Percentiles rank a stretch among this genome's conserved stretches.
These are phyloP conservation scores for Obba rivulosa DNA, from an alignment of 768 basidiomycete genomes.

Conservation along the genomic window DNA sequence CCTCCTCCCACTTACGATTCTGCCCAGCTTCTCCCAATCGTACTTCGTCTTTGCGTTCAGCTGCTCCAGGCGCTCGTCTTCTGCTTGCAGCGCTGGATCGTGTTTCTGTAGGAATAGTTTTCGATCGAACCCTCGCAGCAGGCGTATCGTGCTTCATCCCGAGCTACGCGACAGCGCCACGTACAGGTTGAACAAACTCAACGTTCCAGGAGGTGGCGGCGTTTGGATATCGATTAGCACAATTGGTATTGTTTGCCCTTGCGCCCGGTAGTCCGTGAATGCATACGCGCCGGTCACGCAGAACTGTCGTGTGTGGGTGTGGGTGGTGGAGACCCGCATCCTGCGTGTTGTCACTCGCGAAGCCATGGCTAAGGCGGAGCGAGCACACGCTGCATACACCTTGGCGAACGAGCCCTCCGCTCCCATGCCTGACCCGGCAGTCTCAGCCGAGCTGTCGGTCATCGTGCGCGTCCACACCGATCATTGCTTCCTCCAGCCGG, in stretches of 20 bases:
- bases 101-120: conserved; percentile 24
- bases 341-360: too few relatives aligned
- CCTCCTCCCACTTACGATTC: background rate
- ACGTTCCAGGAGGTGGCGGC: conserved; percentile 24
- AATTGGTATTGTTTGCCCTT: conserved; percentile 36
- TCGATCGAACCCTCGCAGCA: conserved; percentile 26
- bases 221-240: conserved; percentile 34
- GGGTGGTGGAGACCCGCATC: too few relatives aligned
- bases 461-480: too few relatives aligned
- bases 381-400: too few relatives aligned
- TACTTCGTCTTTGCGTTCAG: conserved; percentile 7
- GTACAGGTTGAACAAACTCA: conserved; percentile 35
- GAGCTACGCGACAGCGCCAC: conserved; percentile 34
- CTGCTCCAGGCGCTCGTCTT: conserved; percentile 7
- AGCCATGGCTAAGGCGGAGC: too few relatives aligned
- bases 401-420: too few relatives aligned
- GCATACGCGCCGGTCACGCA: conserved; percentile 34
- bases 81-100: background rate
- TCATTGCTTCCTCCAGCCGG: too few relatives aligned
- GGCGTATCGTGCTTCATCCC: conserved; percentile 20
- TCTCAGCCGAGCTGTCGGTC: too few relatives aligned
- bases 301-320: conserved; percentile 21
- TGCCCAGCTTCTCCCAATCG: conserved; percentile 9
- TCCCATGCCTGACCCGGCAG: too few relatives aligned
- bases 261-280: conserved; percentile 37